Percentiles rank a stretch among this genome's conserved stretches.
Evolutionary conservation across 2,329 filamentous ascomycete species (phyloP).

Genomic region (Cadophora gregata): DNA sequence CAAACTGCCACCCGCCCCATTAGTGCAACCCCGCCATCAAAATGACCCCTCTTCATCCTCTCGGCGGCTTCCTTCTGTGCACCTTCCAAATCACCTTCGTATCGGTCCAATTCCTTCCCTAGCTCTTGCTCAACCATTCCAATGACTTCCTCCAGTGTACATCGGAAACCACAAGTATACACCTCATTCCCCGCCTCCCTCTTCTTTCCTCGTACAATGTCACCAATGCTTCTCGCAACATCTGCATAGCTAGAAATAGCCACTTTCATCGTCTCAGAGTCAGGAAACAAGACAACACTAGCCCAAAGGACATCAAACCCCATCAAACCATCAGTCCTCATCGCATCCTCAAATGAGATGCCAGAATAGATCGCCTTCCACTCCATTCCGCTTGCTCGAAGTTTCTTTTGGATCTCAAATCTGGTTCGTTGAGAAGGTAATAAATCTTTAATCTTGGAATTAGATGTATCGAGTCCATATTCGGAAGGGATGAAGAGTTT

Average conservation of each 20-base stretch:
- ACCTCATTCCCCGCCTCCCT: conserved; percentile 7
- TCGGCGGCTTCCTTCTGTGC: conserved; percentile 29
- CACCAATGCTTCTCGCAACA: conserved; percentile 22
- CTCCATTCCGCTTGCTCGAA: conserved; percentile 13
- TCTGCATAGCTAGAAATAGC: conserved; percentile 22
- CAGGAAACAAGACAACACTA: conserved; percentile 23
- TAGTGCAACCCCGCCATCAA: conserved; percentile 31
- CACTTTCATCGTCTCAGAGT: conserved; percentile 10
- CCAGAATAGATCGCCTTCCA: conserved; percentile 31
- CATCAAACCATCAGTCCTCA: conserved; percentile 30
- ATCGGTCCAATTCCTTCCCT: conserved; percentile 25
- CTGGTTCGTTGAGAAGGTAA: conserved; percentile 27
- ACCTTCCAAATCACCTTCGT: conserved; percentile 27
- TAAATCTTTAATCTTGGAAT: conserved; percentile 17
- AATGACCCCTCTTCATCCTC: conserved; percentile 30
- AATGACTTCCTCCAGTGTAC: conserved; percentile 22
- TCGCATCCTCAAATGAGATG: conserved; percentile 25
- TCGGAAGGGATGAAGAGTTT: conserved; percentile 29
- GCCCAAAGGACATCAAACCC: conserved; percentile 28
- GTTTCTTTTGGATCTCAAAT: conserved; percentile 25
- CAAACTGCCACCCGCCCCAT: conserved; percentile 32
- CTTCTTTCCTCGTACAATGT: neutral
- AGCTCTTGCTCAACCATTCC: conserved; percentile 22
- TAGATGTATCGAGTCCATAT: conserved; percentile 28
- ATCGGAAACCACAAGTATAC: conserved; percentile 16